Percentiles rank a stretch among this genome's conserved stretches.
Evolutionary conservation across 108 stramenopile genomes (phyloP).

Genomic region (Mediolabrus comicus): DNA sequence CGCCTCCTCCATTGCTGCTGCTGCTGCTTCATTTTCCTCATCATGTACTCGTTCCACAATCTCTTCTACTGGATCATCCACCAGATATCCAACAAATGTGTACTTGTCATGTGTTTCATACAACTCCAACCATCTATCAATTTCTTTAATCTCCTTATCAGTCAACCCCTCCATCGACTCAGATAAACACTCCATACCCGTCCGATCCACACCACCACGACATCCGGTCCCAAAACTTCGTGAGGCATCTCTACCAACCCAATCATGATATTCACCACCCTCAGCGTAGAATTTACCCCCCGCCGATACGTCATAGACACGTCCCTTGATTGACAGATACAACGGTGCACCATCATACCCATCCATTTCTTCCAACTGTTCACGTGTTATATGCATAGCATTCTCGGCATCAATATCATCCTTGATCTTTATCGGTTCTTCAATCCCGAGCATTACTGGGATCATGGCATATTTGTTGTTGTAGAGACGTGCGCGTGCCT

Average conservation of each 20-base stretch:
- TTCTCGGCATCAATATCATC: constrained; percentile 42
- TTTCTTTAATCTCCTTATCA: constrained; percentile 62
- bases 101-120: constrained; percentile 84
- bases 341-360: constrained; percentile 60
- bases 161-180: constrained; percentile 52
- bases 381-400: constrained; percentile 55
- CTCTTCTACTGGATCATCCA: constrained; percentile 40
- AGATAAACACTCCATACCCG: constrained; percentile 40
- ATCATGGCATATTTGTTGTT: constrained; percentile 51
- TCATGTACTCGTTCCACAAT: constrained; percentile 31
- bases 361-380: constrained; percentile 62
- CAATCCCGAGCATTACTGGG: constrained; percentile 51
- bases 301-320: constrained; percentile 75
- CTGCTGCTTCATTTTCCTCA: constrained; percentile 5
- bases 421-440: constrained; percentile 42
- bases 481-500: constrained; percentile 64
- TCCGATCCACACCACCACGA: constrained; percentile 48
- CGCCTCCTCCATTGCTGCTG: background rate
- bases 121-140: constrained; percentile 70
- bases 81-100: constrained; percentile 58
- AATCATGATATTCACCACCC: constrained; percentile 60
- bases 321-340: constrained; percentile 61
- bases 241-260: constrained; percentile 78
- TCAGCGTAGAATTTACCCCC: constrained; percentile 71
- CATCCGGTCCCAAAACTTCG: constrained; percentile 72